Evolutionary conservation across 352 stramenopile genomes (phyloP).

Genomic region (Plasmopara muralis): DNA sequence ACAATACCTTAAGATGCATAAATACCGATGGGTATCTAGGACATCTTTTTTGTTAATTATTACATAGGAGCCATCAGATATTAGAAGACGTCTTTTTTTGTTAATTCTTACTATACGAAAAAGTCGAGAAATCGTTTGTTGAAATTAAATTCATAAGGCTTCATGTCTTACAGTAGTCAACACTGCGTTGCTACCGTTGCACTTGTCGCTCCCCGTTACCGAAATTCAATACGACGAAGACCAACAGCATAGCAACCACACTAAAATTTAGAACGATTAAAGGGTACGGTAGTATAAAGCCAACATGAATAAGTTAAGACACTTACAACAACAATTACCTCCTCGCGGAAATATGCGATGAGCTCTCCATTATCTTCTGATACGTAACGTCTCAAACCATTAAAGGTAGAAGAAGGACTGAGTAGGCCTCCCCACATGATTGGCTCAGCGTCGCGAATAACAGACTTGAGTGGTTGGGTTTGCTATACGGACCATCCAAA

Average conservation of each 20-base stretch:
- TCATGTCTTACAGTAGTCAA: no score
- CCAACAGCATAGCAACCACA: background rate
- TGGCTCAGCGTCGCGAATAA: conserved; percentile 12
- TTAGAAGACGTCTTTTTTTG: no score
- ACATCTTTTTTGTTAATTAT: no score
- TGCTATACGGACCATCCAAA: conserved; percentile 4
- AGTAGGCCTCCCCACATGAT: conserved; percentile 2
- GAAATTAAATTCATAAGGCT: no score
- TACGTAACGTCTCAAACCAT: background rate
- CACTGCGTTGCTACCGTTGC: background rate
- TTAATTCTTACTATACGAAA: no score
- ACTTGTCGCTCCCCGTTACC: background rate
- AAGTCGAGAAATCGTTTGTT: no score
- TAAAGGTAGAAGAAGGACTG: conserved; percentile 4
- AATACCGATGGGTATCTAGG: no score
- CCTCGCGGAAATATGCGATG: background rate
- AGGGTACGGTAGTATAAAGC: background rate
- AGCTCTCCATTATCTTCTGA: background rate
- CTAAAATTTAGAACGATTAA: background rate
- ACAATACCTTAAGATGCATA: no score
- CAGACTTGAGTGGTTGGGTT: conserved; percentile 7
- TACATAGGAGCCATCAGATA: no score
- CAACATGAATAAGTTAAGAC: background rate
- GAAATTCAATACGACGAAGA: background rate
- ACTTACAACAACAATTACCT: background rate